Base-by-base conservation (phyloP, 805 yeast genomes). In the Zygotorulaspora chibaensis region DNA sequence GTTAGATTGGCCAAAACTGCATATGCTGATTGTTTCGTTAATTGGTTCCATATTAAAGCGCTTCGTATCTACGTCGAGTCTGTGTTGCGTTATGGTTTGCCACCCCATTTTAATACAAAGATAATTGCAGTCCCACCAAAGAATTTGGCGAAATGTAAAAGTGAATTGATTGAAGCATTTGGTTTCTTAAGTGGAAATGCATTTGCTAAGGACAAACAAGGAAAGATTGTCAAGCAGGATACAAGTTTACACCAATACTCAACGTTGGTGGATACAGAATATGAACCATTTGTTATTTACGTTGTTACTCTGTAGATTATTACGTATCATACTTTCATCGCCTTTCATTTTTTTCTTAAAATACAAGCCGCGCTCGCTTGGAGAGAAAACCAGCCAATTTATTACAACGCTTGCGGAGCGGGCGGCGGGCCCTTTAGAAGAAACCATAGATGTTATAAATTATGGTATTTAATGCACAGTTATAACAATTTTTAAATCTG, bases 111-210 rank as follows among this genome's bases (percentile, higher is more conserved):
- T 66, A 77, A 80, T 61, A 71, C 78, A 11, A 72, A 70, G 35
- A 58, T 75, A 28, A 66, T 74, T 40, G 70, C 71, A 20, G 66
- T 74, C 23, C 75, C 85, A 55, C 70, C 66, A 23, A 70, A 72
- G 55, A 65, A 71, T 16, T 61, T 73, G 34, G 71, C 69, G 26
- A 79, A 76, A 66, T 81, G 89, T 37, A 89, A 84, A 67, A 69
- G 75, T 48, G 86, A 83, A 53, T 74, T 93, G 51, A 69, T 86
- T 38, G 75, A 74, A 35, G 81, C 87, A 61, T 93, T 84, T 63
- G 95, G 96, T 6, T 91, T 85, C 66, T 73, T 93, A 46, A 96
- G 95, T 29, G 98, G 98, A 26, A 86, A 83, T 58, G 96, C 96
- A 0, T 86, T 87, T 59, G 70, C 76, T 28, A 73, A 74, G 47